Conservation (phyloP, 139 green algal genomes). For the Coelastrella sp. region DNA sequence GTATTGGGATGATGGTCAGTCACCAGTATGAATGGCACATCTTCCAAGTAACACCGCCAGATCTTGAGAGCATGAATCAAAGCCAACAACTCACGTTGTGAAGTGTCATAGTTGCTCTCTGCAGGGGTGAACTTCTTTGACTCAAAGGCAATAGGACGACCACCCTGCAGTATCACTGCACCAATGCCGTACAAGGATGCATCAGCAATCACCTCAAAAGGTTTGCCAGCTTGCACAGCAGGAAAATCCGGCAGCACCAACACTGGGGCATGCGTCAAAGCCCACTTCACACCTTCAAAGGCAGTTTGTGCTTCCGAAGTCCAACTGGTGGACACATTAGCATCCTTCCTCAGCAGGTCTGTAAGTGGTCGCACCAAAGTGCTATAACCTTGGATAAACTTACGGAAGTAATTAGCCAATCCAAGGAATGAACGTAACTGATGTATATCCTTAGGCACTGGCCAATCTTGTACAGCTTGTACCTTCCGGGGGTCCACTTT, state of each 20-base stretch:
- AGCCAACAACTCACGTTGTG: constrained; percentile 57
- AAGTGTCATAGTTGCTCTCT: constrained; percentile 54
- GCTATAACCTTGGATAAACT: constrained; percentile 57
- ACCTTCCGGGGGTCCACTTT: constrained; percentile 35
- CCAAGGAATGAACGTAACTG: constrained; percentile 51
- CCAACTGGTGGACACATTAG: background rate
- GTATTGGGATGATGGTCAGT: constrained; percentile 56
- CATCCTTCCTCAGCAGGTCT: constrained; percentile 11
- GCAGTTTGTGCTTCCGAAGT: background rate
- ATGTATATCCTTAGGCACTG: background rate
- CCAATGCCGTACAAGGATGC: constrained; percentile 44
- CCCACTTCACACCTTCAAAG: constrained; percentile 42
- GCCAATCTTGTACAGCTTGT: constrained; percentile 30
- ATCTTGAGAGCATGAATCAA: constrained; percentile 45
- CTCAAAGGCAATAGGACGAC: constrained; percentile 53
- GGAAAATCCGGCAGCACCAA: constrained; percentile 23
- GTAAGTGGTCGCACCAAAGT: constrained; percentile 49
- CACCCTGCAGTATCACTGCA: constrained; percentile 49
- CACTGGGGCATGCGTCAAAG: constrained; percentile 41
- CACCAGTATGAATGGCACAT: constrained; percentile 18
- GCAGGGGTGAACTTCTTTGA: constrained; percentile 41
- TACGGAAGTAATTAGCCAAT: constrained; percentile 61
- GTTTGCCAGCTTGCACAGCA: background rate
- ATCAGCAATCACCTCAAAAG: constrained; percentile 46
- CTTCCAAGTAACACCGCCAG: constrained; percentile 60